Conservation (phyloP, 2,329 filamentous ascomycete genomes). For the Domatiomyces globalis region DNA sequence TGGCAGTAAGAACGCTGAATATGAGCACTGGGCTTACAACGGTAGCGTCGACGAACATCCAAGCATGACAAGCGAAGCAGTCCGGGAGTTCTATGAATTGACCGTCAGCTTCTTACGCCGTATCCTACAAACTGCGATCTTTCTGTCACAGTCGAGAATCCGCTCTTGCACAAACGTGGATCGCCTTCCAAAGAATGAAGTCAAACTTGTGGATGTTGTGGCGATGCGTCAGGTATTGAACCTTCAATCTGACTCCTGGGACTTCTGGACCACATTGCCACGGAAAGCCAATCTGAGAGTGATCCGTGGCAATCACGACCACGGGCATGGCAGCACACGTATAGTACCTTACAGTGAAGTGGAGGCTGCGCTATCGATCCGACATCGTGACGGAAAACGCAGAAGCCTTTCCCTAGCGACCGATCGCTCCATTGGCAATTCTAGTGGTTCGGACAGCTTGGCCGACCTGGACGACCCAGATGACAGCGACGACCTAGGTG, state of each 20-base stretch:
- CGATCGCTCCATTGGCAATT: not conserved
- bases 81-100: slow-evolving; percentile 62
- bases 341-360: slow-evolving; percentile 13
- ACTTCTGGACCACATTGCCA: slow-evolving; percentile 40
- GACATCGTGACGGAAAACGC: not conserved
- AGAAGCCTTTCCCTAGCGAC: not conserved
- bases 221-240: not conserved
- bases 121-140: slow-evolving; percentile 54
- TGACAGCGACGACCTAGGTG: not conserved
- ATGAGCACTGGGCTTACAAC: slow-evolving; percentile 54
- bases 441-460: not conserved
- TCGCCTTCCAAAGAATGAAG: slow-evolving; percentile 3
- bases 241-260: slow-evolving; percentile 21
- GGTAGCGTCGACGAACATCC: slow-evolving; percentile 43
- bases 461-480: not conserved
- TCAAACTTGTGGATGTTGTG: slow-evolving; percentile 37
- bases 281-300: slow-evolving; percentile 41
- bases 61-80: slow-evolving; percentile 57
- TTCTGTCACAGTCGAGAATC: slow-evolving; percentile 56
- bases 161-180: slow-evolving; percentile 31
- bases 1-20: slow-evolving; percentile 35
- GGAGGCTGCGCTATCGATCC: slow-evolving; percentile 14
- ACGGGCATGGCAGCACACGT: slow-evolving; percentile 3
- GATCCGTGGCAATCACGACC: slow-evolving; percentile 8
- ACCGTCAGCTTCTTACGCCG: slow-evolving; percentile 53